phyloP scores from a whole-genome alignment of 306 rosid genomes.

The Vicia sativa region DNA sequence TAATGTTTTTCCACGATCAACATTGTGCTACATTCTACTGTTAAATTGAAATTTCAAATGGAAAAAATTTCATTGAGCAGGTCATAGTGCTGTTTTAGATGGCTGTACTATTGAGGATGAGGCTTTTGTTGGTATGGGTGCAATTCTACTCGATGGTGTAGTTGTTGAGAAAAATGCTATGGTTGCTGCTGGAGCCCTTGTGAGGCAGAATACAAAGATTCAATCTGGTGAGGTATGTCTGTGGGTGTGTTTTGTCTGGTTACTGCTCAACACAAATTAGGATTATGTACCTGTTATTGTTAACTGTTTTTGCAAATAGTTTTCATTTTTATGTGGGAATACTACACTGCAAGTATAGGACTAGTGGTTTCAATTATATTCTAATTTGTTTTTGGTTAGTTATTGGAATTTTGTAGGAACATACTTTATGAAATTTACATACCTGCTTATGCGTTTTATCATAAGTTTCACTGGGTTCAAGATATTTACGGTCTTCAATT shows the following conservation, averaged over 20 bases:
- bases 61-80: slow-evolving; percentile 44
- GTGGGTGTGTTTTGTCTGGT: slow-evolving; percentile 8
- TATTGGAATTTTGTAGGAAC: not conserved
- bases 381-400: not conserved
- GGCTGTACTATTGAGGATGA: slow-evolving; percentile 94
- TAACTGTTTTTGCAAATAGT: not conserved
- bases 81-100: slow-evolving; percentile 87
- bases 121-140: slow-evolving; percentile 96
- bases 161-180: too few relatives aligned
- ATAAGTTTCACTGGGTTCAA: too few relatives aligned
- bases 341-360: not conserved
- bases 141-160: slow-evolving; percentile 86
- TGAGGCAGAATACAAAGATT: slow-evolving; percentile 82
- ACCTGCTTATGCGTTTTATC: not conserved
- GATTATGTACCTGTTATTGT: slow-evolving; percentile 24
- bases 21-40: slow-evolving; percentile 7
- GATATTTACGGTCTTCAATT: too few relatives aligned
- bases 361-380: slow-evolving; percentile 1
- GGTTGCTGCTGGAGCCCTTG: slow-evolving; percentile 96
- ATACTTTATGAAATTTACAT: not conserved
- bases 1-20: slow-evolving; percentile 25
- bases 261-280: not conserved
- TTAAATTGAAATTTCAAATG: slow-evolving; percentile 4
- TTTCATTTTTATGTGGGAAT: slow-evolving; percentile 11
- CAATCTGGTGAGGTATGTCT: slow-evolving; percentile 83